phyloP scores from a whole-genome alignment of 2,329 filamentous ascomycete genomes.

The Monilinia fructigena region DNA sequence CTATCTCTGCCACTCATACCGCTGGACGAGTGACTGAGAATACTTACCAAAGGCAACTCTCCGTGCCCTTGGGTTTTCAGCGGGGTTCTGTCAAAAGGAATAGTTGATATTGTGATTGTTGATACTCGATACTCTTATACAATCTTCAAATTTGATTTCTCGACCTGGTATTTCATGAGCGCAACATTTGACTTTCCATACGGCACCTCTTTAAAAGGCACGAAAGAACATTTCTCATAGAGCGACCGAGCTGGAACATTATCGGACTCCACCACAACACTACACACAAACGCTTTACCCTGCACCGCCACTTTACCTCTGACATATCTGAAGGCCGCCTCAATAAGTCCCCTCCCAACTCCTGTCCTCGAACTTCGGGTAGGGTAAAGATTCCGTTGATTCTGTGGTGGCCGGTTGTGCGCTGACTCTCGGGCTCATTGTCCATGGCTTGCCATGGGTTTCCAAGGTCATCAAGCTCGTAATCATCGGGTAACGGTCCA shows the following conservation, averaged over 20 bases:
- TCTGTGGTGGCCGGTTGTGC: conserved; percentile 35
- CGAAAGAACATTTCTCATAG: conserved; percentile 43
- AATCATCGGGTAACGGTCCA: conserved; percentile 37
- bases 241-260: conserved; percentile 41
- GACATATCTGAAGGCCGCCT: conserved; percentile 37
- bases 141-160: too few relatives aligned
- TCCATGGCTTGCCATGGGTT: conserved; percentile 30
- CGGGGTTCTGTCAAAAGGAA: background rate
- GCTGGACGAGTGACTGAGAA: background rate
- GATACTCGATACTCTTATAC: background rate
- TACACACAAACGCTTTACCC: conserved; percentile 35
- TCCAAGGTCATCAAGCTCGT: conserved; percentile 21
- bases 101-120: background rate
- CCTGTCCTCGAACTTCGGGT: conserved; percentile 43
- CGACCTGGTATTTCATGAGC: conserved; percentile 26
- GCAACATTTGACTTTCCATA: conserved; percentile 24
- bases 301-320: conserved; percentile 31
- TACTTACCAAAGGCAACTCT: background rate
- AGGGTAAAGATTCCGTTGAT: conserved; percentile 44
- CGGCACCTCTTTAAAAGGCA: conserved; percentile 30
- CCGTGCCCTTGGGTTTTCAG: background rate
- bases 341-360: conserved; percentile 41
- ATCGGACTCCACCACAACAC: conserved; percentile 41
- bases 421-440: background rate
- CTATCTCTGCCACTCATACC: too few relatives aligned